Evolutionary conservation across 768 basidiomycete genomes (phyloP), one percentile per base, ranked within the genome.

Genomic region (Chalciporus pseudorubinellus): DNA sequence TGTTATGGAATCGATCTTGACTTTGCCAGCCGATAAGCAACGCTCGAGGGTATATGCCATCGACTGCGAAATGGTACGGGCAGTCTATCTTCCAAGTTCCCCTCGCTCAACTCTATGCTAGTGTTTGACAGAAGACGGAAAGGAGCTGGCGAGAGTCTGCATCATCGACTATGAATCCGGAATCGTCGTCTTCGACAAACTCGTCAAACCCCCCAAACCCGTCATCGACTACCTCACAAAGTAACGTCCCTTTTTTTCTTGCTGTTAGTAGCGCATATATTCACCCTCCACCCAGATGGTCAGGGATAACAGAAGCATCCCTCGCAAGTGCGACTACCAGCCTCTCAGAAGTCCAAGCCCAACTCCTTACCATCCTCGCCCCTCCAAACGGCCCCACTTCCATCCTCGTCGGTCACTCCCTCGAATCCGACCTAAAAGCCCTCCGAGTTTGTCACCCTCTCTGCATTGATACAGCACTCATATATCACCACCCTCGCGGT

Each of bases 21-120:
- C 70, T 16, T 61, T 69, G 3, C 64, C 63, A 49, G 46, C 64
- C 44, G 39, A 70, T 18, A 69, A 62, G 26, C 62, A 60, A n/a
- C 65, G 65, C 40, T 74, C 78, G 4, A 76, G 73, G 52, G 79
- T 95, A 21, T 85, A 89, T 49, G 91, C 92, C 0, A 80, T 99
- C 42, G 95, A 99, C 75, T 98, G 95, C 68, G 95, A 98, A 68
- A 98, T 98, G 95, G 95, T 92, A 53, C 47, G 81, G 62, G 10
- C 16, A n/a, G 1, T 9, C 5, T 39, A 33, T 22, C 1, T 16
- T 4, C 44, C 11, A 1, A 6, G 10, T 3, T 0, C 14, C 34
- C 26, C 33, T 8, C 10, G 39, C 61, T 57, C 22, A 61, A 29
- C 18, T 16, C 38, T 2, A 20, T 7, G 7, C 21, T 18, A 97